Conservation (phyloP, 306 rosid genomes). For the Medicago ruthenica region DNA sequence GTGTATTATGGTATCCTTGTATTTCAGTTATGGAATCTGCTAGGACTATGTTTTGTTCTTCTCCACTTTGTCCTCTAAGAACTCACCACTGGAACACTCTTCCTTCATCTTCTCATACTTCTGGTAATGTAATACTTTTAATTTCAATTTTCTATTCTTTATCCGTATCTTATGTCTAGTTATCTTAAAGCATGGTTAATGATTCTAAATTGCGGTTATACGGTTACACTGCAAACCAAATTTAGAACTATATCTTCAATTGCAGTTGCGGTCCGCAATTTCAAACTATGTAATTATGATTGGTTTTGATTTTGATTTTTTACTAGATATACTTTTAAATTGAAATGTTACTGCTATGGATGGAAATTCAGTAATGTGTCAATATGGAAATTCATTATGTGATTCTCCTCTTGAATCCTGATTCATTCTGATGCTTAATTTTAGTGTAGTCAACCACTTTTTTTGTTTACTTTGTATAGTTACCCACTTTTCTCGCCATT, state of each 20-base stretch:
- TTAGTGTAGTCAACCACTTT: too few species aligned
- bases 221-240: too few species aligned
- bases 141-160: background rate
- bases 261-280: too few species aligned
- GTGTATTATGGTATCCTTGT: conserved; percentile 25
- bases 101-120: conserved; percentile 55
- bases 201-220: background rate
- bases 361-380: conserved; percentile 32
- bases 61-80: conserved; percentile 67
- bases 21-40: conserved; percentile 71
- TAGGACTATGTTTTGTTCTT: conserved; percentile 61
- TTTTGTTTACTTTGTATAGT: too few species aligned
- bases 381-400: background rate
- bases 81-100: conserved; percentile 59
- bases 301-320: conserved; percentile 8
- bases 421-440: too few species aligned
- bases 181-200: background rate
- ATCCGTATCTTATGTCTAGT: background rate
- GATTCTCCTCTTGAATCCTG: too few species aligned
- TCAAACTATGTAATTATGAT: background rate
- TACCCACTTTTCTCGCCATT: too few species aligned
- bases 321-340: background rate
- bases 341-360: background rate
- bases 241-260: too few species aligned
- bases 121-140: conserved; percentile 35